Evolutionary conservation across 192 early-diverging fungal genomes (phyloP), one percentile per base, ranked within the genome.

Genomic region (Bifiguratus adelaidae): DNA sequence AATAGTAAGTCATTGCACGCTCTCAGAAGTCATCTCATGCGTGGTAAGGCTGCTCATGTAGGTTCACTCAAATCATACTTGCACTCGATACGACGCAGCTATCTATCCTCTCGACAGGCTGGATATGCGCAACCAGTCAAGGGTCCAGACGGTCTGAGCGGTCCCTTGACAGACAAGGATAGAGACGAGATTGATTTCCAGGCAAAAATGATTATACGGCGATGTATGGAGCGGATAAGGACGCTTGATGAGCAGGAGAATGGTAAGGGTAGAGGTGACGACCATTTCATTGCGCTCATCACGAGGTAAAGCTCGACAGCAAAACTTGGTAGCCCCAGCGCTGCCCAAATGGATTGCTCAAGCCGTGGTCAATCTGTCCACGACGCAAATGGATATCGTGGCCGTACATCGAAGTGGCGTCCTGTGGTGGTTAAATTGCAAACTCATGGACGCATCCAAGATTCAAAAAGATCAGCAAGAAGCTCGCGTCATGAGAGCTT

Each of bases 381-480:
- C 59, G 13, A 49, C 48, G 11, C 16, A 30, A 13, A 60, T 57
- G 24, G 81, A 83, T 44, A 51, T 68, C 2, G 26, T 79, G 28
- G 78, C 80, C 13, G 77, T 80, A 22, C 75, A 82, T 48, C 77
- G 77, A 16, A 78, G 80, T 47, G 77, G 80, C 7, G 73, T 88
- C 2, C 61, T 71, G 6, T 80, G 83, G 68, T 67, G 71, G 48
- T 48, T 88, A 16, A 88, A 88, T 42, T 63, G 77, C 26, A 58
- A 71, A 9, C 57, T 88, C 26, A 81, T 78, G 28, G 60, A 72
- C 32, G 63, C 81, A 9, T 81, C 81, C 19, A 70, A 72, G 28
- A 48, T 80, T 13, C 85, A 88, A 44, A 80, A 78, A 47, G 70
- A 81, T 30, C 82, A 81, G 53, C 82, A 88, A 48, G 77, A 85